Evolutionary conservation across 208 protist species (phyloP), one percentile per base, ranked within the genome.

Genomic region (Eutreptiella sp.): DNA sequence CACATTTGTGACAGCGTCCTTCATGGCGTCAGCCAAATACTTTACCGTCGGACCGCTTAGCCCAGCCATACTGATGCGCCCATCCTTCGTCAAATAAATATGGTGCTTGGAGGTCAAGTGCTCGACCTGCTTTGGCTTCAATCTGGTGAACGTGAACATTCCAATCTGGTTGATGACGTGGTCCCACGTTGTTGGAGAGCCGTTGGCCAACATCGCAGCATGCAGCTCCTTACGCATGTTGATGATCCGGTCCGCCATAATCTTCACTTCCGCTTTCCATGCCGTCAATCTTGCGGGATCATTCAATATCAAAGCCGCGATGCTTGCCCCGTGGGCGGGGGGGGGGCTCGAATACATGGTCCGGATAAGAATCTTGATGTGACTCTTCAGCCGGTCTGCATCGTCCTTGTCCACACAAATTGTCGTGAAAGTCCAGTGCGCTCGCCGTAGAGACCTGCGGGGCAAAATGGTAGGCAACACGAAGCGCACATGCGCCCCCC

Each of bases 401-500:
- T 66, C 42, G n/a, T 80, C 55, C 3, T 19, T 11, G 23, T 43
- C 38, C 4, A 34, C 45, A 19, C 55, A 70, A 2, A 89, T 66
- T 28, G 93, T 28, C 41, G 67, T 19, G 88, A 46, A 0, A n/a
- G 69, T 54, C 88, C 88, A 23, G 87, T 69, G 35, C 88, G 55
- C 53, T 93, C 83, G 41, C 79, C 79, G 48, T 93, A 93, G 1
- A 92, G 42, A n/a, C n/a, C n/a, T n/a, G n/a, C n/a, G n/a, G n/a
- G n/a, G n/a, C n/a, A n/a, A n/a, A n/a, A n/a, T n/a, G n/a, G n/a
- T n/a, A n/a, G n/a, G n/a, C n/a, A n/a, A n/a, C n/a, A n/a, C n/a
- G n/a, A n/a, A n/a, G n/a, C n/a, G n/a, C n/a, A n/a, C n/a, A n/a
- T n/a, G n/a, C n/a, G n/a, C n/a, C n/a, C n/a, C n/a, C n/a, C n/a